Base-by-base conservation (phyloP, 176 grass and related monocot genomes). In the Thalia dealbata region DNA sequence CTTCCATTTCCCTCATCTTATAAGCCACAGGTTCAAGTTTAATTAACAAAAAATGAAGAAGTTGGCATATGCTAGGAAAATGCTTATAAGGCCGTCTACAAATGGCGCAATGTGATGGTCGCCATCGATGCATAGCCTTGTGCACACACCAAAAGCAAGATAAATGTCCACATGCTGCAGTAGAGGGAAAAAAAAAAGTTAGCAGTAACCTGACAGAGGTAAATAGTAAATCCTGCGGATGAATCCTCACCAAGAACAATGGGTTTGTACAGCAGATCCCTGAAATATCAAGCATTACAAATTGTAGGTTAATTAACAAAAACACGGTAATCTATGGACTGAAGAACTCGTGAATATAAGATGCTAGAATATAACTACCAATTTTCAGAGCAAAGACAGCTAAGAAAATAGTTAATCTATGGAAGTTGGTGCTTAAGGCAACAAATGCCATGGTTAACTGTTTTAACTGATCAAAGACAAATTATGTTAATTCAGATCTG, bases 221-320 rank as follows among this genome's bases (percentile, higher is more conserved):
- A 76, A 9, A 52, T 29, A n/a, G 35, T 71, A 75, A 22, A 64
- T 48, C 67, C 74, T 50, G 74, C 2, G 25, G 68, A 30, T 45
- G 14, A 78, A 73, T 25, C 76, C 85, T 91, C 91, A 93, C 95
- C 73, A 14, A 99, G 78, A 68, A 99, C 87, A 81, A 99, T 62
- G 35, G 95, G 95, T 78, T 99, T 99, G 73, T 93, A 91, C 24
- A 99, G 81, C 29, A 99, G 79, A 52, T 99, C 95, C 95, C 95
- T 99, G 79, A 72, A 82, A 67, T 55, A 76, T 41, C 54, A 75
- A 46, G 61, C 6, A 46, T 45, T 44, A 5, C 10, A 75, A 45
- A 18, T 43, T 24, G 32, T 61, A 42, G 48, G 52, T 73, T 5
- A 56, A 59, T n/a, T 4, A 19, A 10, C 32, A 6, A 59, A 23